Conservation (phyloP, 495 filamentous ascomycete genomes). For the Neurospora sp. region DNA sequence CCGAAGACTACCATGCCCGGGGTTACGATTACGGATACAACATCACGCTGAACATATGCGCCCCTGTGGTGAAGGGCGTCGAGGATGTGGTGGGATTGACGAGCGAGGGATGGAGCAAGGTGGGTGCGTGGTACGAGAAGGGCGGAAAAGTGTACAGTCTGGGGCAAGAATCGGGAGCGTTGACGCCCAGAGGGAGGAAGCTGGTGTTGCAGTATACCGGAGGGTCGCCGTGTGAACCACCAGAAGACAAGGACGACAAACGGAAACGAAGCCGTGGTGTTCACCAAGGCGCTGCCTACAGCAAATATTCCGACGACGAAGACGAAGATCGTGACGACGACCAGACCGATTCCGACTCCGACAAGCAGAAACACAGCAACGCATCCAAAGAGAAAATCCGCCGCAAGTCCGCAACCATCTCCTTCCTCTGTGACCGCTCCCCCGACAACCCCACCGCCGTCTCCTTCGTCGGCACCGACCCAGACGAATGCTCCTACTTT, state of each 20-base stretch:
- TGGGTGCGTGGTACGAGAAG: slow-evolving; percentile 81
- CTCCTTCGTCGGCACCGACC: slow-evolving; percentile 74
- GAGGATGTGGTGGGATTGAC: slow-evolving; percentile 62
- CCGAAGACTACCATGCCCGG: slow-evolving; percentile 69
- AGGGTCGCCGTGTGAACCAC: slow-evolving; percentile 66
- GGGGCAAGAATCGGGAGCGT: slow-evolving; percentile 57
- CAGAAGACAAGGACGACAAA: slow-evolving; percentile 18
- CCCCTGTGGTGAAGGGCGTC: slow-evolving; percentile 67
- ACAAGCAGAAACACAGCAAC: slow-evolving; percentile 7
- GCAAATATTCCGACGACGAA: slow-evolving; percentile 30
- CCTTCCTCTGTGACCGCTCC: slow-evolving; percentile 85
- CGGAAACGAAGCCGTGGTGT: slow-evolving; percentile 14
- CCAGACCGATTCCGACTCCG: not conserved
- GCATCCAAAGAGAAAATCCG: slow-evolving; percentile 33
- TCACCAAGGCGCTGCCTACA: slow-evolving; percentile 27
- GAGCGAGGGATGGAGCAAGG: slow-evolving; percentile 57
- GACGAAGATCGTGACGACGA: slow-evolving; percentile 10
- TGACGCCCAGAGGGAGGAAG: slow-evolving; percentile 77
- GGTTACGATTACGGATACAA: slow-evolving; percentile 83
- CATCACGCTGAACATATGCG: slow-evolving; percentile 94
- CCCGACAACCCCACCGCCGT: slow-evolving; percentile 46
- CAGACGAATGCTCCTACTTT: slow-evolving; percentile 88
- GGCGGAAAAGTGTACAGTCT: slow-evolving; percentile 71
- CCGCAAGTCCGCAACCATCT: slow-evolving; percentile 81
- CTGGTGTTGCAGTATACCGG: slow-evolving; percentile 85